These are phyloP conservation scores for Podospora pseudopauciseta DNA, from an alignment of 495 filamentous ascomycete genomes.

Conservation along the genomic window DNA sequence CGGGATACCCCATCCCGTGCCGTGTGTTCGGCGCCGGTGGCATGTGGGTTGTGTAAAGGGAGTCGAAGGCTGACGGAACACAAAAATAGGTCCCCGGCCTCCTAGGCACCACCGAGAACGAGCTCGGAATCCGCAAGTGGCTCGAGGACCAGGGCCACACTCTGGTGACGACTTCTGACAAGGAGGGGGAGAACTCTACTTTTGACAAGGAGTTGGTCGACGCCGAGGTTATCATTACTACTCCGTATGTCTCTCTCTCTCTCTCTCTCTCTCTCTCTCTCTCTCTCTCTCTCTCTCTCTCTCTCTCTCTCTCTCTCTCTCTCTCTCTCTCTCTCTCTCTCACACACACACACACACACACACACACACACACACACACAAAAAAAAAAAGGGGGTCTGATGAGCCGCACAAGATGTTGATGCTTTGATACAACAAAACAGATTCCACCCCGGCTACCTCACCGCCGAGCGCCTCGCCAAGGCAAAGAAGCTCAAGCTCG, in stretches of 20 bases:
- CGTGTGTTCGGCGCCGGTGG: not conserved
- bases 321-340: too few relatives aligned
- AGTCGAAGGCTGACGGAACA: constrained; percentile 6
- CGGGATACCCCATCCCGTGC: not conserved
- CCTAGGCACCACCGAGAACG: constrained; percentile 95
- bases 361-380: too few relatives aligned
- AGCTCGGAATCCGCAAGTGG: constrained; percentile 95
- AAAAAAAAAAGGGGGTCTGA: too few relatives aligned
- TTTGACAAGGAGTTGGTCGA: constrained; percentile 96
- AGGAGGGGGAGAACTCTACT: constrained; percentile 84
- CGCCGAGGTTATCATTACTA: constrained; percentile 98
- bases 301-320: too few relatives aligned
- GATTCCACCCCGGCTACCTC: constrained; percentile 96
- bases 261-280: too few relatives aligned
- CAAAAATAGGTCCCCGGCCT: constrained; percentile 66
- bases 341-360: too few relatives aligned
- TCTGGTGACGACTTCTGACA: constrained; percentile 94
- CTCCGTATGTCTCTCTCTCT: constrained; percentile 39
- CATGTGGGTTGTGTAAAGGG: constrained; percentile 10
- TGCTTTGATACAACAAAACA: constrained; percentile 1
- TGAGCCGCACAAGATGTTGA: not conserved
- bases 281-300: too few relatives aligned
- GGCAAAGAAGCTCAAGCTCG: constrained; percentile 97
- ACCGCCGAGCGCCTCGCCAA: constrained; percentile 93
- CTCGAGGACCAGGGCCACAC: constrained; percentile 94